phyloP scores from a whole-genome alignment of 495 filamentous ascomycete species.

The Aspergillus mulundensis region DNA sequence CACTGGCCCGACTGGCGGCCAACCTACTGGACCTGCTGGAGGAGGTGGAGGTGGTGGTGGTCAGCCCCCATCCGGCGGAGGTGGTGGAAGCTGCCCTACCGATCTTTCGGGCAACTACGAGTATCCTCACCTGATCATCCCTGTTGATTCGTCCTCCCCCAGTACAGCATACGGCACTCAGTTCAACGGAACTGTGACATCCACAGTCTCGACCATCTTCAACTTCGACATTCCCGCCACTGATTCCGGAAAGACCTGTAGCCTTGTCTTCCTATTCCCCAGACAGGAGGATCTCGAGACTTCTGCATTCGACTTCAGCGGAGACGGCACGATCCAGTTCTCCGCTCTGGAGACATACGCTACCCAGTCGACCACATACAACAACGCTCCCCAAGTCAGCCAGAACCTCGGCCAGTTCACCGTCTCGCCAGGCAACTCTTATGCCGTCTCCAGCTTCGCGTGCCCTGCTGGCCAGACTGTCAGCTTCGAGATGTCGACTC shows the following conservation, averaged over 20 bases:
- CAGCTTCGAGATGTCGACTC: slow-evolving; percentile 48
- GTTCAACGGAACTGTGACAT: slow-evolving; percentile 51
- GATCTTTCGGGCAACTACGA: slow-evolving; percentile 50
- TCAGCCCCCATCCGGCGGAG: slow-evolving; percentile 6
- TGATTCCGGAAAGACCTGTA: slow-evolving; percentile 56
- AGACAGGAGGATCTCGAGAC: slow-evolving; percentile 46
- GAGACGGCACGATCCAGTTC: slow-evolving; percentile 55
- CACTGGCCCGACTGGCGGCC: not conserved
- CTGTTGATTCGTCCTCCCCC: slow-evolving; percentile 55
- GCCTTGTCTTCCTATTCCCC: slow-evolving; percentile 65
- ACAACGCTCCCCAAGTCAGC: slow-evolving; percentile 43
- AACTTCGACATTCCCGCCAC: slow-evolving; percentile 61
- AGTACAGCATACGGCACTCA: slow-evolving; percentile 48
- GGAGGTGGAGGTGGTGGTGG: not conserved
- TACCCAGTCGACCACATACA: slow-evolving; percentile 43
- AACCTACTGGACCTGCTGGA: not conserved
- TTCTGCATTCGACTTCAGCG: slow-evolving; percentile 53
- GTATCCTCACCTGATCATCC: slow-evolving; percentile 65
- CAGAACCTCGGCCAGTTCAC: slow-evolving; percentile 44
- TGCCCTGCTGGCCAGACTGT: slow-evolving; percentile 54
- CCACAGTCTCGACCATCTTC: slow-evolving; percentile 58
- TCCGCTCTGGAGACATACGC: slow-evolving; percentile 39
- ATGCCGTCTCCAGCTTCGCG: slow-evolving; percentile 50
- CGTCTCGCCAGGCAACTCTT: slow-evolving; percentile 54
- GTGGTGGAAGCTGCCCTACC: slow-evolving; percentile 40